Percentiles rank a stretch among this genome's conserved stretches.
These are phyloP conservation scores for Candida frijolesensis DNA, from an alignment of 1,139 yeast genomes.

Conservation along the genomic window DNA sequence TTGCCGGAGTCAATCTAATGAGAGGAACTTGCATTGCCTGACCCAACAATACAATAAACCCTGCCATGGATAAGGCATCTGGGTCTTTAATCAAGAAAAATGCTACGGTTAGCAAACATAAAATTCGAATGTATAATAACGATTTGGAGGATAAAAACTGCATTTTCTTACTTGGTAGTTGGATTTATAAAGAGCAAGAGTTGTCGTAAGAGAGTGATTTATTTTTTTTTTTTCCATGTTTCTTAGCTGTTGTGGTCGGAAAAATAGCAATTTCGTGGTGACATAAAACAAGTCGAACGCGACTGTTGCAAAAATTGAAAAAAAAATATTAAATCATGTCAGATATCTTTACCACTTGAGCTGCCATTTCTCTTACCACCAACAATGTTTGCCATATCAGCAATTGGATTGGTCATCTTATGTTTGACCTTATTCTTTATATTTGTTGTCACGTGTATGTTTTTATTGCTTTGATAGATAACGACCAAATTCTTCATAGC, in stretches of 20 bases:
- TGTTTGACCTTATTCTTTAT: conserved; percentile 13
- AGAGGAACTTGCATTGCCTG: conserved; percentile 58
- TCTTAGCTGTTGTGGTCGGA: background rate
- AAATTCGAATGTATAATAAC: conserved; percentile 51
- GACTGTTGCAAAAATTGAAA: background rate
- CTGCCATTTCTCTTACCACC: background rate
- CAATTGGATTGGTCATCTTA: conserved; percentile 18
- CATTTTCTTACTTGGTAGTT: conserved; percentile 33
- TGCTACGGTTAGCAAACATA: conserved; percentile 46
- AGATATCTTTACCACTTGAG: background rate
- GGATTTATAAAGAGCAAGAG: background rate
- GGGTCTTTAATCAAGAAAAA: conserved; percentile 66
- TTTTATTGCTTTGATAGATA: background rate
- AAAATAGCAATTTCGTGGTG: background rate
- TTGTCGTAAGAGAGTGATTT: background rate
- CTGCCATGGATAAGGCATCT: conserved; percentile 38
- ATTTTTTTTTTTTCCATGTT: background rate
- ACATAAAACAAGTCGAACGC: background rate
- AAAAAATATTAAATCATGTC: background rate
- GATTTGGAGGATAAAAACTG: conserved; percentile 57
- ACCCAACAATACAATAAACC: conserved; percentile 57
- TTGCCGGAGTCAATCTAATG: conserved; percentile 41
- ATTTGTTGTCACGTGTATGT: conserved; percentile 21
- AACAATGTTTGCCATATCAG: conserved; percentile 25
- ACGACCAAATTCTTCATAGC: background rate